Conservation (phyloP, 169 alveolate species). For the Theileria sp. region DNA sequence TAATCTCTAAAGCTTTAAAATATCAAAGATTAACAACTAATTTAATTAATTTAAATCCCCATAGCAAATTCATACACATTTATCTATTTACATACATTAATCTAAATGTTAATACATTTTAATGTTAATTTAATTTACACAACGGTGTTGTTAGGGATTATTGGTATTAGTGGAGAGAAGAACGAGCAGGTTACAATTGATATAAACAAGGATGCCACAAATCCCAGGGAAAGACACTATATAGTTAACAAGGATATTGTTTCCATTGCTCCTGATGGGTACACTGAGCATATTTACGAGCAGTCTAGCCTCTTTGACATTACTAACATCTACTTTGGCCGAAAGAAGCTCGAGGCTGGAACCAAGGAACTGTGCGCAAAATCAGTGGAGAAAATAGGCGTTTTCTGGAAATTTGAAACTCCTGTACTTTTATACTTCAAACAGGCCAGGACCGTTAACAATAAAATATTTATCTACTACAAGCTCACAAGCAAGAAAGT, state of each 20-base stretch:
- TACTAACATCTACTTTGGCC: conserved; percentile 2
- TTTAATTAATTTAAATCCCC: neutral
- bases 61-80: neutral
- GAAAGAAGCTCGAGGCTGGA: conserved; percentile 14
- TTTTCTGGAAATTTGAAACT: conserved; percentile 24
- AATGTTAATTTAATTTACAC: neutral
- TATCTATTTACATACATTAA: neutral
- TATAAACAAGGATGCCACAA: conserved; percentile 17
- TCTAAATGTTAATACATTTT: neutral
- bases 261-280: conserved; percentile 1
- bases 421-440: conserved; percentile 8
- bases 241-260: neutral
- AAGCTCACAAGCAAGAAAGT: neutral
- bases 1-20: neutral
- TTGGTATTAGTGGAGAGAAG: neutral
- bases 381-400: neutral
- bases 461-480: neutral
- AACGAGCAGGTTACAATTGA: conserved; percentile 4
- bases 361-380: neutral
- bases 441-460: neutral
- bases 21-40: neutral
- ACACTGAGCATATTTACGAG: conserved; percentile 16
- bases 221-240: neutral
- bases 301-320: neutral
- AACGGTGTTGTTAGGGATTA: neutral